Percentiles rank a stretch among this genome's conserved stretches.
These are phyloP conservation scores for Nemania serpens DNA, from an alignment of 2,329 filamentous ascomycete genomes.

Conservation along the genomic window DNA sequence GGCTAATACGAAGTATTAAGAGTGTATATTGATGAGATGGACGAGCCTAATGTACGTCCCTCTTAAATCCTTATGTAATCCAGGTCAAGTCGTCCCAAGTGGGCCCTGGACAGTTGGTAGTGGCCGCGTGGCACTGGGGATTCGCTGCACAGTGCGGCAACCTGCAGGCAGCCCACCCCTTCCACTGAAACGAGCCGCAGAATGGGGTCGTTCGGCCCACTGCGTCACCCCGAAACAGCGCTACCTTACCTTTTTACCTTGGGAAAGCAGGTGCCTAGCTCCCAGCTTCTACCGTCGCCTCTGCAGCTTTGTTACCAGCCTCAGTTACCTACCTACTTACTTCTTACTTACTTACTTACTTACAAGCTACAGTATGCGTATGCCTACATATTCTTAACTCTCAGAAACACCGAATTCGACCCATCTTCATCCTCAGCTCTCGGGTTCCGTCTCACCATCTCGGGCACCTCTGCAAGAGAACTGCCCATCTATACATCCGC, in stretches of 20 bases:
- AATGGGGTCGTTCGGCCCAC: not conserved
- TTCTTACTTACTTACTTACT: no score
- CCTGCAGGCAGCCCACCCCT: not conserved
- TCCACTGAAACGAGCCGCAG: not conserved
- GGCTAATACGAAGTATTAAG: no score
- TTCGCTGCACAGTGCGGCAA: conserved; percentile 7
- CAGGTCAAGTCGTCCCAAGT: no score
- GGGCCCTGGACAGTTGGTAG: not conserved
- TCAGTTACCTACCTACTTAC: no score
- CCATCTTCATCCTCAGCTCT: not conserved
- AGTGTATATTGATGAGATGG: no score
- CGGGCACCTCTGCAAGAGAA: not conserved
- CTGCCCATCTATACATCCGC: not conserved
- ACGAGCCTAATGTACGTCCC: no score
- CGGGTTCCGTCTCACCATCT: not conserved
- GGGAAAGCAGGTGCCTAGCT: no score
- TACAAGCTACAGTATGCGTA: no score
- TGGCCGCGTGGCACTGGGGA: not conserved
- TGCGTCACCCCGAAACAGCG: conserved; percentile 10
- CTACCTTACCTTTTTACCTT: no score
- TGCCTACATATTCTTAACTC: not conserved
- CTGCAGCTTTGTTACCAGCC: not conserved
- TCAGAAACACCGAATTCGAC: not conserved
- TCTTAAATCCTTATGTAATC: no score
- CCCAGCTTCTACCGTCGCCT: conserved; percentile 2